Base-by-base conservation (phyloP, 257 asterid species). In the Parsonsia alboflavescens region DNA sequence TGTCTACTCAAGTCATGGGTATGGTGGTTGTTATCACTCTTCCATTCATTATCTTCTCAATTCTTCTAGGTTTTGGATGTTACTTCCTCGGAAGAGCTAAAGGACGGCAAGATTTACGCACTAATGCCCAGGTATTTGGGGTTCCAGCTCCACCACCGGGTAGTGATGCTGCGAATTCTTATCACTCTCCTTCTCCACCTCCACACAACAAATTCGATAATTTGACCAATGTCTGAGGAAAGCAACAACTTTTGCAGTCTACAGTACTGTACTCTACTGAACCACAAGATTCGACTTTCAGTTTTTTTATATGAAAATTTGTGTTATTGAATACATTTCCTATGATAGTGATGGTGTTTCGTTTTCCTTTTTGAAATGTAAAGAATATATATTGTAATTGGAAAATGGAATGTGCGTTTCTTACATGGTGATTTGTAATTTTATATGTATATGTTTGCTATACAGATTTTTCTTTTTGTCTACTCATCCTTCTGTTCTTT, bases 11-110 rank as follows among this genome's bases (percentile, higher is more conserved):
- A 46, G 22, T 26, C 74, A 93, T 91, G 98, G 96, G 97, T 46
- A 88, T 91, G 98, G 92, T 89, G 24, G 88, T 93, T 19, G 97
- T 93, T 75, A 46, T 91, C 33, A 91, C 97, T 62, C 76, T 93
- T 72, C 98, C 98, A 21, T 79, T 93, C 71, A 89, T 91, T 73
- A 75, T 91, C 61, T 89, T 93, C 71, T 88, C 96, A 0, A 45
- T 93, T 1, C 73, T 90, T 48, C 82, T 91, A 8, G 98, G 97
- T 10, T 89, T 93, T 41, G 98, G 98, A 4, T 93, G 98, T 78
- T 93, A 85, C 71, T 75, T 91, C 49, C 80, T 88, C 10, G 98
- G 98, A 70, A 87, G 92, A 83, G 88, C 92, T 68, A 91, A 83
- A 82, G 98, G 98, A 24, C 73, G 97, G 71, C 89, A 80, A 80